A percentile compares a stretch with the other conserved stretches of the same genome.
phyloP scores from a whole-genome alignment of 2,329 filamentous ascomycete genomes.

The Cercospora janseana region DNA sequence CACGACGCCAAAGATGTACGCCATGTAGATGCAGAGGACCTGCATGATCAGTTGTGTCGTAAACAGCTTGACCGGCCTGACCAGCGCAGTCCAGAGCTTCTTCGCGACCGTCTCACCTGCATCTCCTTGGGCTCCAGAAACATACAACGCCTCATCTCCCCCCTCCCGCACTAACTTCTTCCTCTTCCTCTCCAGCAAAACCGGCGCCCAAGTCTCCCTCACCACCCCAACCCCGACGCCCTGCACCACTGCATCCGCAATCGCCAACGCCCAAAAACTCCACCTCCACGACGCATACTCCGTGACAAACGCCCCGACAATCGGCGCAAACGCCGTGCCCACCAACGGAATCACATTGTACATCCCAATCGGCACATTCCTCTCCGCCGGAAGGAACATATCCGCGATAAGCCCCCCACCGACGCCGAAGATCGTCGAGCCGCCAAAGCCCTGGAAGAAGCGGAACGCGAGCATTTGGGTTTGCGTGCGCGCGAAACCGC shows the following conservation, averaged over 20 bases:
- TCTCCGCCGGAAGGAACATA: conserved; percentile 24
- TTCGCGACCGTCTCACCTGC: conserved; percentile 4
- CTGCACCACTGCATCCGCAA: conserved; percentile 30
- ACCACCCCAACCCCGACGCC: conserved; percentile 35
- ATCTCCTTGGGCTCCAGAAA: conserved; percentile 53
- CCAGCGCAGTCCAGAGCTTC: conserved; percentile 40
- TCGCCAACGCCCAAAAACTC: conserved; percentile 45
- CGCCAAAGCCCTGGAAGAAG: conserved; percentile 52
- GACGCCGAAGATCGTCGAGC: conserved; percentile 40
- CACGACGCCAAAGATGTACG: conserved; percentile 21
- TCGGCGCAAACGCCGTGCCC: conserved; percentile 26
- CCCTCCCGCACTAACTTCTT: conserved; percentile 39
- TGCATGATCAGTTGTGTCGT: conserved; percentile 26
- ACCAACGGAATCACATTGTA: conserved; percentile 25
- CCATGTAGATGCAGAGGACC: conserved; percentile 14
- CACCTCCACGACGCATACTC: conserved; percentile 43
- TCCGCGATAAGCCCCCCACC: conserved; percentile 24
- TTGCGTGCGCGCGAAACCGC: conserved; percentile 46
- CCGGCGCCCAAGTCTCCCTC: conserved; percentile 42
- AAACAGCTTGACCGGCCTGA: conserved; percentile 37
- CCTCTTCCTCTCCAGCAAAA: conserved; percentile 41
- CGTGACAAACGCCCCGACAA: conserved; percentile 41
- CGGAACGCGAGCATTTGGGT: conserved; percentile 47
- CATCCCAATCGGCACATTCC: conserved; percentile 21
- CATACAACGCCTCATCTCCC: conserved; percentile 38